These are phyloP conservation scores for Backusella tuberculispora DNA, from an alignment of 192 early-diverging fungal genomes.

Conservation along the genomic window DNA sequence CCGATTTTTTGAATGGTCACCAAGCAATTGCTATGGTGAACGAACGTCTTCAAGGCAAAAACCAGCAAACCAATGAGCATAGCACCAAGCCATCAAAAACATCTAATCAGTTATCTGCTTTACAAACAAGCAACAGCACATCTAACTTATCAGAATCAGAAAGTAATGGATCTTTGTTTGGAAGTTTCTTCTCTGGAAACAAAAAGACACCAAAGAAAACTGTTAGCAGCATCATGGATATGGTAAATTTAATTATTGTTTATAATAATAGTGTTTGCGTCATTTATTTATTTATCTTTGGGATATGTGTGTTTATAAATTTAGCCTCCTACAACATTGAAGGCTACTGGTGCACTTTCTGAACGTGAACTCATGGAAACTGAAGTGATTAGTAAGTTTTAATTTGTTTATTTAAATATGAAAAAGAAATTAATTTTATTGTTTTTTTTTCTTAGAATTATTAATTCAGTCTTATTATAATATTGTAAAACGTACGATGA, in stretches of 20 bases:
- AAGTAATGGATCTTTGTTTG: slow-evolving; percentile 85
- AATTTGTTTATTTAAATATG: not conserved
- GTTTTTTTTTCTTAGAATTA: slow-evolving; percentile 61
- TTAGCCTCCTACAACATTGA: slow-evolving; percentile 88
- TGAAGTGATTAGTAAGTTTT: slow-evolving; percentile 93
- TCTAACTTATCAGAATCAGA: not conserved
- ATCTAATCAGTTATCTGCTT: not conserved
- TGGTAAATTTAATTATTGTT: slow-evolving; percentile 40
- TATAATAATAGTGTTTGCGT: not conserved
- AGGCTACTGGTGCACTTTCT: slow-evolving; percentile 93
- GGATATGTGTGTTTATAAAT: too few species aligned
- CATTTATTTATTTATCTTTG: slow-evolving; percentile 2
- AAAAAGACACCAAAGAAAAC: slow-evolving; percentile 80
- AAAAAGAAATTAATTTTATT: not conserved
- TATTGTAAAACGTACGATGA: slow-evolving; percentile 97
- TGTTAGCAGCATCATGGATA: slow-evolving; percentile 62
- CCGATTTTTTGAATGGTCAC: slow-evolving; percentile 98
- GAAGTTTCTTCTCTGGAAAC: slow-evolving; percentile 87
- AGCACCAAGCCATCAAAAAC: not conserved
- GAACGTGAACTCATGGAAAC: slow-evolving; percentile 98
- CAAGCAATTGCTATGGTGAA: slow-evolving; percentile 91
- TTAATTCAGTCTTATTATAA: slow-evolving; percentile 98
- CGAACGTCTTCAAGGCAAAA: slow-evolving; percentile 54
- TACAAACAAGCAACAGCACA: slow-evolving; percentile 23
- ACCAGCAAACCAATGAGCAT: not conserved